Conservation (phyloP, 495 filamentous ascomycete species). For the Aspergillus homomorphus region DNA sequence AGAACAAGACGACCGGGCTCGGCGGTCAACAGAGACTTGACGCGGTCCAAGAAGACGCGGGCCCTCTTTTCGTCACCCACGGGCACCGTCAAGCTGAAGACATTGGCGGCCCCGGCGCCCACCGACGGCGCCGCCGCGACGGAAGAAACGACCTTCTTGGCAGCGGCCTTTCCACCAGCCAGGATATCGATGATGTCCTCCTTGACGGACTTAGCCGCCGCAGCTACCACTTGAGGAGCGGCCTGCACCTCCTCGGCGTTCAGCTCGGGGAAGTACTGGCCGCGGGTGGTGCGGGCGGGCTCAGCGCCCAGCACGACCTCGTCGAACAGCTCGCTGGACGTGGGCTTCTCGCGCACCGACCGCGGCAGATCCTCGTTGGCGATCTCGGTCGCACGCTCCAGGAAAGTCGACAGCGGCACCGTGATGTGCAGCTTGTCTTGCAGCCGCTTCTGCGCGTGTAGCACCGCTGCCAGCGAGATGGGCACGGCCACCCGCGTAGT, state of each 20-base stretch:
- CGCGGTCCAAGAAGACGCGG: constrained; percentile 71
- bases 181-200: constrained; percentile 78
- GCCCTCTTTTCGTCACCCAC: constrained; percentile 77
- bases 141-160: constrained; percentile 27
- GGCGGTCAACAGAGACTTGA: constrained; percentile 76
- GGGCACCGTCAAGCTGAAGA: constrained; percentile 75
- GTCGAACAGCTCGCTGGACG: constrained; percentile 82
- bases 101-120: constrained; percentile 53
- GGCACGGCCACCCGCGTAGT: constrained; percentile 55
- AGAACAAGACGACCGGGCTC: constrained; percentile 77
- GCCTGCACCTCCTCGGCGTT: constrained; percentile 50
- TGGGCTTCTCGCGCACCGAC: constrained; percentile 55
- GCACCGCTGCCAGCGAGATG: constrained; percentile 71
- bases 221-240: constrained; percentile 24
- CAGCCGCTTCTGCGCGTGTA: constrained; percentile 75
- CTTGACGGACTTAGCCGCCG: constrained; percentile 52
- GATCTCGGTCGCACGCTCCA: constrained; percentile 74
- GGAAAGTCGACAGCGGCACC: constrained; percentile 81
- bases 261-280: constrained; percentile 71
- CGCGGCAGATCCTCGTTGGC: constrained; percentile 84
- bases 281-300: constrained; percentile 50
- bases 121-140: constrained; percentile 26
- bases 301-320: constrained; percentile 71
- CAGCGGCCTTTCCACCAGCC: constrained; percentile 41
- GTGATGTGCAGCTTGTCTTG: constrained; percentile 70